Percentiles rank a stretch among this genome's conserved stretches.
These are phyloP conservation scores for Potentilla sterilis DNA, from an alignment of 306 rosid genomes.

Conservation along the genomic window DNA sequence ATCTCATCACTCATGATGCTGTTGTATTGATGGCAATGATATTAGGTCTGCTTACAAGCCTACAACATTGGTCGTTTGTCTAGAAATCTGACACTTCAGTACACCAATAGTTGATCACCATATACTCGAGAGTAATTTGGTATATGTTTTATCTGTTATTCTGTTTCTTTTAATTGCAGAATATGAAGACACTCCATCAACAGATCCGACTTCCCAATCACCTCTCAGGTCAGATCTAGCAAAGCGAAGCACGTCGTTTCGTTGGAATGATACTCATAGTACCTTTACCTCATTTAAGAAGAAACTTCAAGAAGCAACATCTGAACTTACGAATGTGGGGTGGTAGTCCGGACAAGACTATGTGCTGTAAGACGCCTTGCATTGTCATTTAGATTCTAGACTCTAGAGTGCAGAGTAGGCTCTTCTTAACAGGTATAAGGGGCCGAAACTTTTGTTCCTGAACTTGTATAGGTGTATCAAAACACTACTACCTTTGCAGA, in stretches of 20 bases:
- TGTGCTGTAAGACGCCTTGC: background rate
- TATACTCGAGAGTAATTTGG: background rate
- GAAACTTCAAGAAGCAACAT: slow-evolving; percentile 43
- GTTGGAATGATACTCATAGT: slow-evolving; percentile 19
- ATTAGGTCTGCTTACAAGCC: background rate
- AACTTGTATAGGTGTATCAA: background rate
- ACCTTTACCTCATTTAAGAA: slow-evolving; percentile 41
- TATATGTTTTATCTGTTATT: background rate
- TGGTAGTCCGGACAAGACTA: slow-evolving; percentile 18
- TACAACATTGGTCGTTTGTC: background rate
- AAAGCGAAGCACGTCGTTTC: slow-evolving; percentile 35
- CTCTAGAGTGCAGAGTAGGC: background rate
- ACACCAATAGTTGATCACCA: background rate
- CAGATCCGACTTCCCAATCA: slow-evolving; percentile 28
- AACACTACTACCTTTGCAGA: background rate
- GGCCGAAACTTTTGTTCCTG: slow-evolving; percentile 1
- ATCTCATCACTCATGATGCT: background rate
- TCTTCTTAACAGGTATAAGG: background rate
- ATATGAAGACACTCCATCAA: slow-evolving; percentile 39
- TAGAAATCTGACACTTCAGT: background rate
- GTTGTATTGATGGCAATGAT: background rate
- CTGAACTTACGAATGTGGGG: slow-evolving; percentile 28
- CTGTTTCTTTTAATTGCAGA: slow-evolving; percentile 26
- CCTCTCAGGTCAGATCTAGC: slow-evolving; percentile 26
- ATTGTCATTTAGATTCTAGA: background rate